phyloP scores from a whole-genome alignment of 768 basidiomycete genomes.

The Boletellus ananiceps region DNA sequence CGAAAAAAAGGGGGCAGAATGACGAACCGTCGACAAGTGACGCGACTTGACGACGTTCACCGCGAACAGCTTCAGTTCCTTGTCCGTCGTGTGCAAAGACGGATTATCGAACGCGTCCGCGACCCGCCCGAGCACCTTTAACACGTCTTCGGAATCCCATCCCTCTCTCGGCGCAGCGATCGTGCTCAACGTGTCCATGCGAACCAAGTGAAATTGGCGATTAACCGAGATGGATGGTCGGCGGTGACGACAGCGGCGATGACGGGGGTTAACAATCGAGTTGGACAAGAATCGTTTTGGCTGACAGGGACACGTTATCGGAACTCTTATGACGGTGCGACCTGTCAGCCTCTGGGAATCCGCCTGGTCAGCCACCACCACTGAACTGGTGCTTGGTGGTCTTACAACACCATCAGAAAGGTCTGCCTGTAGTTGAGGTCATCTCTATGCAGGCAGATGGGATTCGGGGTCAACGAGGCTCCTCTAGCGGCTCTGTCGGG shows the following conservation, averaged over 20 bases:
- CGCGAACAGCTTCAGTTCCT: conserved; percentile 14
- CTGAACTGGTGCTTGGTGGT: too few species aligned
- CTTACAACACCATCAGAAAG: too few species aligned
- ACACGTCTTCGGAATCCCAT: conserved; percentile 9
- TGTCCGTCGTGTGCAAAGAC: conserved; percentile 15
- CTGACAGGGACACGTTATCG: neutral
- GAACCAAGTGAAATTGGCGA: neutral
- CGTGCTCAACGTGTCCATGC: conserved; percentile 7
- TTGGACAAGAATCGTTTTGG: neutral
- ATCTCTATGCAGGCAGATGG: too few species aligned
- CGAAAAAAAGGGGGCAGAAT: neutral
- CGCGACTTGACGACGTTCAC: conserved; percentile 24
- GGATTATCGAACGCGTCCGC: conserved; percentile 31
- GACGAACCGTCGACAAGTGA: conserved; percentile 19
- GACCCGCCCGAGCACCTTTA: conserved; percentile 24
- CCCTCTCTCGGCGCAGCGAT: neutral
- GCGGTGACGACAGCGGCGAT: neutral
- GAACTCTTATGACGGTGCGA: neutral
- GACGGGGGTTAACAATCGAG: neutral
- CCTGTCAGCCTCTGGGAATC: conserved; percentile 16
- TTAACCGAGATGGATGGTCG: too few species aligned
- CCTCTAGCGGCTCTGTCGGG: too few species aligned
- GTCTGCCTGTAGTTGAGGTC: too few species aligned
- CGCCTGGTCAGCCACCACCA: conserved; percentile 9
- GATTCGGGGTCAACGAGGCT: too few species aligned